Conservation (phyloP, 1,139 yeast genomes). For the Taphrina pruni region DNA sequence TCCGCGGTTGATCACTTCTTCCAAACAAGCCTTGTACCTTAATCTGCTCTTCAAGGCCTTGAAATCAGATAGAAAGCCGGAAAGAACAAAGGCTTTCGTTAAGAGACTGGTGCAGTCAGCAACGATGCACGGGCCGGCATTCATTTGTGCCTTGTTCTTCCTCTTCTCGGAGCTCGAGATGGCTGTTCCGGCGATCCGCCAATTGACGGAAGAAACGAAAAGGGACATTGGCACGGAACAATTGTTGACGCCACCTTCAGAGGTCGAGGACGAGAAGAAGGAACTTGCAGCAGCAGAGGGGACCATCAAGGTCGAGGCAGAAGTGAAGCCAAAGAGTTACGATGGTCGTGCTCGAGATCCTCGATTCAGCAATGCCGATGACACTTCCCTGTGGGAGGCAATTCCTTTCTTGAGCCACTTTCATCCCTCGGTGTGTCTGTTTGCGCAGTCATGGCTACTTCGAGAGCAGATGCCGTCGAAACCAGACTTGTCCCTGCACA, state of each 20-base stretch:
- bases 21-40: constrained; percentile 87
- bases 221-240: constrained; percentile 47
- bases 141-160: constrained; percentile 86
- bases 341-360: constrained; percentile 95
- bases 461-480: constrained; percentile 61
- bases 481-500: constrained; percentile 89
- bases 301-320: constrained; percentile 29
- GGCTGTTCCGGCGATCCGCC: constrained; percentile 59
- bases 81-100: constrained; percentile 84
- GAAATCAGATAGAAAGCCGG: constrained; percentile 68
- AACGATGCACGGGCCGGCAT: constrained; percentile 62
- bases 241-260: constrained; percentile 50
- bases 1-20: constrained; percentile 77
- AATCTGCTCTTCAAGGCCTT: constrained; percentile 83
- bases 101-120: constrained; percentile 88
- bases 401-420: constrained; percentile 74
- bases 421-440: constrained; percentile 89
- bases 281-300: constrained; percentile 45
- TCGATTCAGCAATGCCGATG: constrained; percentile 77
- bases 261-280: constrained; percentile 52
- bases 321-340: constrained; percentile 54
- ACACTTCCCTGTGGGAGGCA: constrained; percentile 82
- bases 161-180: constrained; percentile 72
- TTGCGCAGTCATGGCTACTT: constrained; percentile 64
- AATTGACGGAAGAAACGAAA: constrained; percentile 54